Evolutionary conservation across 148 eudicot species (phyloP).

Genomic region (Rhododendron williamsianum): DNA sequence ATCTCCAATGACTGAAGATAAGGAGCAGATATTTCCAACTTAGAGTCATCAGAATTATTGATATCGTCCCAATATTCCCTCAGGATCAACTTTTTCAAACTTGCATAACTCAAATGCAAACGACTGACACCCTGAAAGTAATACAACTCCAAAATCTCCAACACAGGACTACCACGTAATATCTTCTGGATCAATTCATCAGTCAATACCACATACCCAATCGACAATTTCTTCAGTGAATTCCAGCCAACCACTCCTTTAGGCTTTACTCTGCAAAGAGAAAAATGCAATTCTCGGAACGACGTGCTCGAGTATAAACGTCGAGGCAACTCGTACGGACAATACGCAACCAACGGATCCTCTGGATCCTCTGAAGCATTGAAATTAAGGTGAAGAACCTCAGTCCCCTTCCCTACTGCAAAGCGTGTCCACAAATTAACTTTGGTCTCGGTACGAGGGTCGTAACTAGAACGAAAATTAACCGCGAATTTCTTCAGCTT

Average conservation of each 20-base stretch:
- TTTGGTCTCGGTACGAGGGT: background rate
- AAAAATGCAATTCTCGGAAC: background rate
- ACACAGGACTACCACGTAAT: conserved; percentile 1
- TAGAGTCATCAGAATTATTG: background rate
- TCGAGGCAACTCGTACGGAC: background rate
- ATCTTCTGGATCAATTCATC: background rate
- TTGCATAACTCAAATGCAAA: background rate
- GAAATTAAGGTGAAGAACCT: background rate
- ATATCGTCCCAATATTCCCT: background rate
- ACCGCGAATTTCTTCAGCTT: background rate
- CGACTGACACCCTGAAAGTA: background rate
- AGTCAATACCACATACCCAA: background rate
- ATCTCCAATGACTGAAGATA: background rate
- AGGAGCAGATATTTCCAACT: background rate
- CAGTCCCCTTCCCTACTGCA: background rate
- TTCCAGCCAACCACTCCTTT: background rate
- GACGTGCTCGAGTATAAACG: background rate
- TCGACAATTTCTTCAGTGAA: background rate
- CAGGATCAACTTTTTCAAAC: background rate
- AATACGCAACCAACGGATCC: background rate
- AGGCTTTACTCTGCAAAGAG: background rate
- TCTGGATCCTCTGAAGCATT: background rate
- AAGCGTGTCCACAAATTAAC: background rate
- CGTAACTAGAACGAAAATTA: background rate
- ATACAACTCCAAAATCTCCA: conserved; percentile 9